A percentile compares a stretch with the other conserved stretches of the same genome.
Conservation (phyloP, 208 protist genomes). For the Acanthamoeba castellanii region DNA sequence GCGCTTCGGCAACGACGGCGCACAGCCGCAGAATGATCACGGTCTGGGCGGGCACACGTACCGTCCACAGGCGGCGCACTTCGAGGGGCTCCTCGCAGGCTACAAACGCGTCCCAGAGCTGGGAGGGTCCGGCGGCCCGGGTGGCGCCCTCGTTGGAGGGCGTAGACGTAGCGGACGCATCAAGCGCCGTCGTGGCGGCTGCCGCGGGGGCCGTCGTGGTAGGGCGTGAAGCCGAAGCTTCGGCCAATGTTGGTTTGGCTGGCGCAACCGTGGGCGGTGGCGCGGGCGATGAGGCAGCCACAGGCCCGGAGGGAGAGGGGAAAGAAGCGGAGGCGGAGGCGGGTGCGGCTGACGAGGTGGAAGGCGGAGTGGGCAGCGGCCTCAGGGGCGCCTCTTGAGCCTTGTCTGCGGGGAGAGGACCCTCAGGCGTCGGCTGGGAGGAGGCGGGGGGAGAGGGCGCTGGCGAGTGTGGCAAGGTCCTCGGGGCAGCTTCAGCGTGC, state of each 20-base stretch:
- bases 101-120: slow-evolving; percentile 10
- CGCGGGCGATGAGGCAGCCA: neutral
- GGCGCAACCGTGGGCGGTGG: neutral
- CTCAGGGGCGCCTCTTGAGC: too few relatives aligned
- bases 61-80: slow-evolving; percentile 23
- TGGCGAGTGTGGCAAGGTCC: too few relatives aligned
- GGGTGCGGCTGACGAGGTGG: neutral
- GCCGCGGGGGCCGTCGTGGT: neutral
- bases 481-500: too few relatives aligned
- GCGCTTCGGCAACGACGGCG: too few relatives aligned
- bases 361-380: neutral
- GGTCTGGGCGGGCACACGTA: neutral
- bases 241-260: too few relatives aligned
- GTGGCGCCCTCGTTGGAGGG: neutral
- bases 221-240: neutral
- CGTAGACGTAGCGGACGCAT: too few relatives aligned
- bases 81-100: slow-evolving; percentile 33
- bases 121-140: neutral
- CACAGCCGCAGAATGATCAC: neutral
- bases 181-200: too few relatives aligned
- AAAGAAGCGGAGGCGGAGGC: neutral
- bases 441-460: too few relatives aligned
- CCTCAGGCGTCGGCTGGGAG: too few relatives aligned
- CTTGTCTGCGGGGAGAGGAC: too few relatives aligned
- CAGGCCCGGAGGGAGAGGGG: neutral